A percentile compares a stretch with the other conserved stretches of the same genome.
Evolutionary conservation across 139 green algal genomes (phyloP).

Genomic region (Yamagishiella unicocca): DNA sequence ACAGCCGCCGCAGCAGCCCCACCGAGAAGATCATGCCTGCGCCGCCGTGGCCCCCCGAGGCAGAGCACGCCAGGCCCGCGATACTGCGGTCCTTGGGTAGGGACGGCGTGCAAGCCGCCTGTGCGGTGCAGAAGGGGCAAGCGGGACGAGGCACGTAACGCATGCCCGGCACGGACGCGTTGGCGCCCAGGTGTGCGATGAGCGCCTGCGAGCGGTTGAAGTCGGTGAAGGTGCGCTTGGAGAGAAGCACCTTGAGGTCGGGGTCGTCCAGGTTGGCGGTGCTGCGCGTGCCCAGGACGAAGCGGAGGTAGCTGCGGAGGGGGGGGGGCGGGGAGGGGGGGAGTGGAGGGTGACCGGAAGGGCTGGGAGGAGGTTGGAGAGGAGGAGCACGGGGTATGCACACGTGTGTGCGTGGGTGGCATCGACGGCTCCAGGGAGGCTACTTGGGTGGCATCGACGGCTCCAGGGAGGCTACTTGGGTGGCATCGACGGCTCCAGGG

Average conservation of each 20-base stretch:
- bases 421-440: too few species aligned
- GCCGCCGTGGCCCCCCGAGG: slow-evolving; percentile 7
- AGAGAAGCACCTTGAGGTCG: not conserved
- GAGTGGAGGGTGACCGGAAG: not conserved
- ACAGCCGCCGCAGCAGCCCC: slow-evolving; percentile 22
- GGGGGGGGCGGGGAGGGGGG: not conserved
- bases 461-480: too few species aligned
- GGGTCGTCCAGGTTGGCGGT: not conserved
- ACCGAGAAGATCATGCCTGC: slow-evolving; percentile 36
- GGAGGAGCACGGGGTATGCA: not conserved
- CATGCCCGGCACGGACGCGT: not conserved
- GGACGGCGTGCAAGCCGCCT: not conserved
- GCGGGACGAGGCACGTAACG: slow-evolving; percentile 32
- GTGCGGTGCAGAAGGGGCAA: slow-evolving; percentile 41
- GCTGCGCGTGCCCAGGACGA: slow-evolving; percentile 19
- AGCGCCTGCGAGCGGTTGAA: not conserved
- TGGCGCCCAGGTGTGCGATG: not conserved
- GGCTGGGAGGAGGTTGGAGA: not conserved
- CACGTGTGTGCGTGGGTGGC: too few species aligned
- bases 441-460: too few species aligned
- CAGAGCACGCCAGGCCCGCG: not conserved
- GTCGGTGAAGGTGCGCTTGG: not conserved
- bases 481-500: too few species aligned
- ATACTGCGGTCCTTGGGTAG: not conserved
- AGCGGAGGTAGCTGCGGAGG: slow-evolving; percentile 10